These are phyloP conservation scores for Starmerella sp. DNA, from an alignment of 805 yeast genomes.

Conservation along the genomic window DNA sequence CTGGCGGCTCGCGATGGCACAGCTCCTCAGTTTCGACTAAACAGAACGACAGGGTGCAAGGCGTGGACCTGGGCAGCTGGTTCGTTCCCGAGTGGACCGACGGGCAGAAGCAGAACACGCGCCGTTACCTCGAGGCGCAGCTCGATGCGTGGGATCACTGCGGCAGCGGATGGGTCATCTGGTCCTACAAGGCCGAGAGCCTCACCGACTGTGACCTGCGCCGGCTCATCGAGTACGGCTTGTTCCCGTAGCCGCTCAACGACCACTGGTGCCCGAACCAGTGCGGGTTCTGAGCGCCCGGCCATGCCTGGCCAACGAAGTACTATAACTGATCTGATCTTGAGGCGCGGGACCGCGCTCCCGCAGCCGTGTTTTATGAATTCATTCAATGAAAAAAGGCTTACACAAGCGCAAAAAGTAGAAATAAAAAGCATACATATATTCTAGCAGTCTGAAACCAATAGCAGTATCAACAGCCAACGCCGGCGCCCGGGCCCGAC, in stretches of 20 bases:
- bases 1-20: too few relatives aligned
- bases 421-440: too few relatives aligned
- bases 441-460: too few relatives aligned
- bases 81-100: conserved; percentile 39
- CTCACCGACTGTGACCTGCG: conserved; percentile 79
- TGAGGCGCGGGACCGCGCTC: not conserved
- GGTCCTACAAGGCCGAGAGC: conserved; percentile 86
- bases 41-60: too few relatives aligned
- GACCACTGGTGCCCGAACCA: conserved; percentile 61
- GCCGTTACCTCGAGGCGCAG: conserved; percentile 79
- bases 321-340: not conserved
- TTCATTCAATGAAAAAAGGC: too few relatives aligned
- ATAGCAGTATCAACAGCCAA: too few relatives aligned
- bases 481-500: too few relatives aligned
- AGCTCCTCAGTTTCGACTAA: too few relatives aligned
- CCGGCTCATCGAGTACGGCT: conserved; percentile 41
- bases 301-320: too few relatives aligned
- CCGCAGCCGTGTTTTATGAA: not conserved
- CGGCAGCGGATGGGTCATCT: conserved; percentile 73
- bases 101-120: conserved; percentile 43
- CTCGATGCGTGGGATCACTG: conserved; percentile 65
- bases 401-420: too few relatives aligned
- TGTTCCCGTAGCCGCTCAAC: conserved; percentile 72
- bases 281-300: conserved; percentile 33
- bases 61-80: too few relatives aligned